Percentiles rank a stretch among this genome's conserved stretches.
phyloP scores from a whole-genome alignment of 2,329 filamentous ascomycete genomes.

The Coniella lustricola region DNA sequence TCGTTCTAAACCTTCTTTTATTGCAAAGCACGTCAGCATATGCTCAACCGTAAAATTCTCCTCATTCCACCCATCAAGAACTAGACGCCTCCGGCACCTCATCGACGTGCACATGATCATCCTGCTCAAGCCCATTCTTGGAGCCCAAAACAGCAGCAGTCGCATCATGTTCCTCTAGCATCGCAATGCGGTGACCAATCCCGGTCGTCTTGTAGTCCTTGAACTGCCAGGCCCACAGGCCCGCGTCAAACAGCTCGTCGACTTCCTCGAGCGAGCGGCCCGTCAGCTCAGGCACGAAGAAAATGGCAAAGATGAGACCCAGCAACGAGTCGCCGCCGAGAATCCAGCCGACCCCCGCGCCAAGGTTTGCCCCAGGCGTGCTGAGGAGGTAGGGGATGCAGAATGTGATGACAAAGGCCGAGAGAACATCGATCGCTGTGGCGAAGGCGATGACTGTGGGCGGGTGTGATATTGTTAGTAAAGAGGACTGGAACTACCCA shows the following conservation, averaged over 20 bases:
- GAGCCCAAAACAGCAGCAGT: not conserved
- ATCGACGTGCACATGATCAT: not conserved
- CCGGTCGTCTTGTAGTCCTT: constrained; percentile 6
- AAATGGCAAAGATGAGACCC: constrained; percentile 4
- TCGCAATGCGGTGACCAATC: constrained; percentile 1
- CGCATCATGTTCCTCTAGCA: constrained; percentile 1
- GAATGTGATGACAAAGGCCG: constrained; percentile 13
- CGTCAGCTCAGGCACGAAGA: constrained; percentile 15
- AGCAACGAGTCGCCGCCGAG: constrained; percentile 3
- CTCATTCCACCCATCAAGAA: not conserved
- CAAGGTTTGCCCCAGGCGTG: not conserved
- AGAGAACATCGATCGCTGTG: constrained; percentile 9
- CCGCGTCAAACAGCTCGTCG: constrained; percentile 11
- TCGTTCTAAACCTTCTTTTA: too few species aligned
- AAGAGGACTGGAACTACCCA: too few species aligned
- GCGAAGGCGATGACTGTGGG: constrained; percentile 2
- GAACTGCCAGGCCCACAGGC: constrained; percentile 9
- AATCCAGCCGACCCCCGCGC: constrained; percentile 7
- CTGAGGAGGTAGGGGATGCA: constrained; percentile 9
- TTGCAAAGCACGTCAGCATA: too few species aligned
- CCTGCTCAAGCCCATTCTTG: not conserved
- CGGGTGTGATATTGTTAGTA: too few species aligned
- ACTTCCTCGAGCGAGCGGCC: constrained; percentile 11
- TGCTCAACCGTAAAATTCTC: too few species aligned
- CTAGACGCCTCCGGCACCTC: not conserved